A percentile compares a stretch with the other conserved stretches of the same genome.
These are phyloP conservation scores for Phytophthora fragariae DNA, from an alignment of 352 stramenopile species.

Conservation along the genomic window DNA sequence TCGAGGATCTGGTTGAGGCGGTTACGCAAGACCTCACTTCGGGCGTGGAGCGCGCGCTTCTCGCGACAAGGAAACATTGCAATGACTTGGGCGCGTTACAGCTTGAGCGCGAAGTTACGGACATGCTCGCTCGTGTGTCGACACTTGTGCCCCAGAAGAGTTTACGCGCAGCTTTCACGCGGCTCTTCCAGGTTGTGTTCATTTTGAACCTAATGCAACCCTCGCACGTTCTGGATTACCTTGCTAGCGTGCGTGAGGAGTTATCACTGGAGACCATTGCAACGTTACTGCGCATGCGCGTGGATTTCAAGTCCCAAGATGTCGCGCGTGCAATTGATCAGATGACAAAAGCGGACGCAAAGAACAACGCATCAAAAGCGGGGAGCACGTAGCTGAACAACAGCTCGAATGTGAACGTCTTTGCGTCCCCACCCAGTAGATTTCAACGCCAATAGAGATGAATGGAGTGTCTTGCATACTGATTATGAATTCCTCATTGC, in stretches of 20 bases:
- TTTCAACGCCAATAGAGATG: not conserved
- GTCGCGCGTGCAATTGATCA: slow-evolving; percentile 51
- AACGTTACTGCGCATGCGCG: slow-evolving; percentile 66
- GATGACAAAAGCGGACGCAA: slow-evolving; percentile 34
- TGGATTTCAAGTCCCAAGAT: slow-evolving; percentile 73
- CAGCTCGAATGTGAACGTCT: not conserved
- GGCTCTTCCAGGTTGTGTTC: slow-evolving; percentile 81
- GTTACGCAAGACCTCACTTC: slow-evolving; percentile 66
- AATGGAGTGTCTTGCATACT: not conserved
- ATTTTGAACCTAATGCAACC: slow-evolving; percentile 86
- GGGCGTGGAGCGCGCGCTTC: slow-evolving; percentile 63
- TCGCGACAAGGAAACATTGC: slow-evolving; percentile 65
- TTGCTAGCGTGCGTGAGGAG: slow-evolving; percentile 56
- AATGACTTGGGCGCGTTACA: slow-evolving; percentile 86
- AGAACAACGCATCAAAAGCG: slow-evolving; percentile 4
- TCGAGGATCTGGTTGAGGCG: slow-evolving; percentile 73
- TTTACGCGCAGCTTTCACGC: slow-evolving; percentile 70
- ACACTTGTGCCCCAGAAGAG: slow-evolving; percentile 63
- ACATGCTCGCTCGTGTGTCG: slow-evolving; percentile 64
- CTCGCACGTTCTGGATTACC: slow-evolving; percentile 74
- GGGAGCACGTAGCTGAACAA: not conserved
- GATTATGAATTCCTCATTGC: not conserved
- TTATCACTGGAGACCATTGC: slow-evolving; percentile 60
- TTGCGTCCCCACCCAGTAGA: not conserved
- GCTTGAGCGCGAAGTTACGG: slow-evolving; percentile 76